A percentile compares a stretch with the other conserved stretches of the same genome.
These are phyloP conservation scores for Boletus rex-veris DNA, from an alignment of 768 basidiomycete genomes.

Conservation along the genomic window DNA sequence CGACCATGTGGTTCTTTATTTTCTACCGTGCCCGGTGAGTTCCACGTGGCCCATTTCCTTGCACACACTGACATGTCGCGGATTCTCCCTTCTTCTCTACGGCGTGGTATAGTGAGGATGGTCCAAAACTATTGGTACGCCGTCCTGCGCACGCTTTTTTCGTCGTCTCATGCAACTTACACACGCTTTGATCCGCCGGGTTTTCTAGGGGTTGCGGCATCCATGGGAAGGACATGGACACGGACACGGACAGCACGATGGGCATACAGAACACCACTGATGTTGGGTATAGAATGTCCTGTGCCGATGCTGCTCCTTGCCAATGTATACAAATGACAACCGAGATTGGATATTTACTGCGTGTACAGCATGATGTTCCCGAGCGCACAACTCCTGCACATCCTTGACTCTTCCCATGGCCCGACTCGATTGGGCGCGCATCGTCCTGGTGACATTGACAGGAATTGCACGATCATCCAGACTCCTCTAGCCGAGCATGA, in stretches of 20 bases:
- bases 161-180: background rate
- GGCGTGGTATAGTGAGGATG: conserved; percentile 57
- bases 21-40: conserved; percentile 91
- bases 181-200: background rate
- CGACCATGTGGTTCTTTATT: conserved; percentile 98
- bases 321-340: conserved; percentile 9
- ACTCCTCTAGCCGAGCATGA: too few relatives aligned
- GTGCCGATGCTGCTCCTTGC: background rate
- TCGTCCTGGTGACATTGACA: too few relatives aligned
- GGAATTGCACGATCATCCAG: too few relatives aligned
- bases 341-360: too few relatives aligned
- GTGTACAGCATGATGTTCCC: too few relatives aligned
- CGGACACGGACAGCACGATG: conserved; percentile 40
- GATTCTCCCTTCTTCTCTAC: background rate
- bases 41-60: background rate
- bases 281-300: conserved; percentile 12
- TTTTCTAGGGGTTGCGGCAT: conserved; percentile 51
- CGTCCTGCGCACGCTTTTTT: too few relatives aligned
- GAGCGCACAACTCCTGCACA: too few relatives aligned
- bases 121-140: conserved; percentile 64
- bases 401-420: too few relatives aligned
- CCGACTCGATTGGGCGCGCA: too few relatives aligned
- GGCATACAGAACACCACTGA: conserved; percentile 40
- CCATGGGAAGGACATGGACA: conserved; percentile 65
- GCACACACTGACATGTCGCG: background rate